Conservation (phyloP, 2,329 filamentous ascomycete genomes). For the Calonectria montana region DNA sequence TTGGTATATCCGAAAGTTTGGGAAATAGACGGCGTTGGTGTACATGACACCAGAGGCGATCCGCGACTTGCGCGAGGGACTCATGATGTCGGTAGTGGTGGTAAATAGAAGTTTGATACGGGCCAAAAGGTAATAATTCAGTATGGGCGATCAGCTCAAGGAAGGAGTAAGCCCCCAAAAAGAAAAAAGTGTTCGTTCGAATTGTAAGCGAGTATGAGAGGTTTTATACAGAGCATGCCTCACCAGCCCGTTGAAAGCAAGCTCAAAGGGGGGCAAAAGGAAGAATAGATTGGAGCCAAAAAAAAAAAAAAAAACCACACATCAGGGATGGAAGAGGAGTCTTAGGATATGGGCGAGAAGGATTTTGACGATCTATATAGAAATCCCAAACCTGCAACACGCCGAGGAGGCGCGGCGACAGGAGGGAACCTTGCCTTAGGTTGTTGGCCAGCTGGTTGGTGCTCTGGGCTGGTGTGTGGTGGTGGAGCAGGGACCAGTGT, state of each 20-base stretch:
- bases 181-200: conserved; percentile 19
- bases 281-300: conserved; percentile 36
- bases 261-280: conserved; percentile 22
- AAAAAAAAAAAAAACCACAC: conserved; percentile 40
- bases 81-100: conserved; percentile 48
- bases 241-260: conserved; percentile 29
- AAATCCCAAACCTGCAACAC: conserved; percentile 32
- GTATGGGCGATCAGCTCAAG: conserved; percentile 7
- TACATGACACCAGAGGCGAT: conserved; percentile 63
- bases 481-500: conserved; percentile 44
- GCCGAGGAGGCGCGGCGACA: conserved; percentile 33
- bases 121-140: neutral
- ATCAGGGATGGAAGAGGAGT: conserved; percentile 39
- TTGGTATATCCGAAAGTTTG: conserved; percentile 80
- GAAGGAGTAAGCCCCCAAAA: conserved; percentile 2
- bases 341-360: conserved; percentile 40
- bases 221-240: conserved; percentile 34
- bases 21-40: conserved; percentile 85
- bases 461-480: conserved; percentile 35
- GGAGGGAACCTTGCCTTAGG: conserved; percentile 16
- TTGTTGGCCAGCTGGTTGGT: conserved; percentile 34
- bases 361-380: conserved; percentile 41
- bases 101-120: neutral
- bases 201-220: conserved; percentile 27
- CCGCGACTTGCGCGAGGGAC: conserved; percentile 59